Evolutionary conservation across 2,329 filamentous ascomycete species (phyloP), one percentile per base, ranked within the genome.

Genomic region (Penicillium sp.): DNA sequence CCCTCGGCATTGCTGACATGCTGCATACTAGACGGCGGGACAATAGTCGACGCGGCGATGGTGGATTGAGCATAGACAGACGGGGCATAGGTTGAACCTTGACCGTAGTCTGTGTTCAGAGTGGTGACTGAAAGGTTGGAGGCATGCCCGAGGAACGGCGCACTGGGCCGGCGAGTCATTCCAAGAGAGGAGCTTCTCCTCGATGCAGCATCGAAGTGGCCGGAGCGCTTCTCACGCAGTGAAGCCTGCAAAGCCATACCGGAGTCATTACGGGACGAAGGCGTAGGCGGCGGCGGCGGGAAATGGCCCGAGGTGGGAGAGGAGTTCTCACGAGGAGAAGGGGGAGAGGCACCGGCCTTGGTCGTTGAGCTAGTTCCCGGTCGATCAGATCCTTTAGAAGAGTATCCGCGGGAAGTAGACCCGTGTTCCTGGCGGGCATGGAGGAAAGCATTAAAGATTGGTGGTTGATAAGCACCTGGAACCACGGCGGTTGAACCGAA

Each of bases 121-220:
- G 71, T 74, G 13, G 70, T 77, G 54, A 79, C 75, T 1, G 77
- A 76, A 18, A 72, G 62, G 43, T 72, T 74, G 6, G 70, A 69
- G 47, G 81, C 78, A 68, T 87, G 84, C 45, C 81, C 79, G 33
- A 90, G 78, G 74, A 93, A 91, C 4, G 91, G 89, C 29, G 86
- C 76, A 68, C 84, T 89, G 5, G 88, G 87, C 39, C 75, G 77
- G 62, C 82, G 77, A 44, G 81, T 89, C 67, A 92, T 79, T 28
- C 87, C 89, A 72, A 96, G 95, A 1, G 92, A 95, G n/a, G 92
- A 95, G 75, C 92, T 96, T 60, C 93, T 85, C 54, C 92, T 84
- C n/a, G 88, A 88, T 59, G 79, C 74, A 51, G 87, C 84, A 65
- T 94, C 89, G 62, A 97, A 96, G 69, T 96, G 90, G 1, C 89